These are phyloP conservation scores for Solanum hybrid DNA, from an alignment of 305 asterid genomes.

Conservation along the genomic window DNA sequence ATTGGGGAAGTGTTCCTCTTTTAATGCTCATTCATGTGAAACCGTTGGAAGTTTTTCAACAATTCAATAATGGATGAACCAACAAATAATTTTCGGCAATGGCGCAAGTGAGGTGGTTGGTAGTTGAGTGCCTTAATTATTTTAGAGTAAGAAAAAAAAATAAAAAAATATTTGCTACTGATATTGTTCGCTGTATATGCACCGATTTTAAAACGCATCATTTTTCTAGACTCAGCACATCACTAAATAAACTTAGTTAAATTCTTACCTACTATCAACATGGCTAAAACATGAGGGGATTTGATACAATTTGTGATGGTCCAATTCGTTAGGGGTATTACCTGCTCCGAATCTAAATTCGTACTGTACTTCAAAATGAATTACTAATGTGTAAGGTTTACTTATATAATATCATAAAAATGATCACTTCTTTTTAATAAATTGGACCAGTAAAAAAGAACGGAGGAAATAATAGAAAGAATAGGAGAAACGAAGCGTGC, in stretches of 20 bases:
- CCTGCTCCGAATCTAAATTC: rapidly evolving
- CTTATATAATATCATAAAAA: too few species aligned
- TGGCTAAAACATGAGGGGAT: too few species aligned
- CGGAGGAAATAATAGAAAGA: neutral
- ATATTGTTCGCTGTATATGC: too few species aligned
- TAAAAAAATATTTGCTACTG: too few species aligned
- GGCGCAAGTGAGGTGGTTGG: neutral
- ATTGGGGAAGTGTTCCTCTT: neutral
- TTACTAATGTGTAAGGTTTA: neutral
- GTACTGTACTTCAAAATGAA: neutral
- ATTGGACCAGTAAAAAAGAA: neutral
- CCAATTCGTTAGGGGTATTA: neutral
- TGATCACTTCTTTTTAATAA: too few species aligned
- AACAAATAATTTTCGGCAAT: neutral
- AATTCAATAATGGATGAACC: neutral
- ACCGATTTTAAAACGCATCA: too few species aligned
- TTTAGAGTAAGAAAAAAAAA: neutral
- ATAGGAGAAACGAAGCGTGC: neutral
- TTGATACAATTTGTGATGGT: too few species aligned
- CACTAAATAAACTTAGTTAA: too few species aligned
- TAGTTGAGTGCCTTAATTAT: neutral
- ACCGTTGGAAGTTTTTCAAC: neutral
- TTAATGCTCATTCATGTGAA: neutral
- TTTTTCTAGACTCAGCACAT: too few species aligned
- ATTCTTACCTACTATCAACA: too few species aligned